A percentile compares a stretch with the other conserved stretches of the same genome.
These are phyloP conservation scores for Porodaedalea pini DNA, from an alignment of 1,284 basidiomycete species.

Conservation along the genomic window DNA sequence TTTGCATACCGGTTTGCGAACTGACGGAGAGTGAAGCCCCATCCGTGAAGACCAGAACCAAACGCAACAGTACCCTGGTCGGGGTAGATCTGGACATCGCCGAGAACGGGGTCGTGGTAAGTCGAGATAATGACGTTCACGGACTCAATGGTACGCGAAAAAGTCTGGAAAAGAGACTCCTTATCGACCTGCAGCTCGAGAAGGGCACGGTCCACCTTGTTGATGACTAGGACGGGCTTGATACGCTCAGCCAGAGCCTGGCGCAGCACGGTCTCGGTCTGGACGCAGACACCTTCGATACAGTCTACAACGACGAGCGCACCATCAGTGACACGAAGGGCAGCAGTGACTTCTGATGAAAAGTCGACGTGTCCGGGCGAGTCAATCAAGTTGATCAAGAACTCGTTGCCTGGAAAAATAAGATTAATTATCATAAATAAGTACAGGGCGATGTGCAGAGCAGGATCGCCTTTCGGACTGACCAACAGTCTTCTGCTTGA, in stretches of 20 bases:
- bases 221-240: slow-evolving; percentile 99
- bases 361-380: slow-evolving; percentile 99
- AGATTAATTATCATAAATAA: slow-evolving; percentile 15
- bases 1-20: slow-evolving; percentile 95
- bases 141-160: slow-evolving; percentile 95
- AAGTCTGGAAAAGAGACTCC: slow-evolving; percentile 97
- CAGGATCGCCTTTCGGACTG: slow-evolving; percentile 23
- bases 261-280: slow-evolving; percentile 99
- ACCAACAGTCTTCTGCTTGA: slow-evolving; percentile 95
- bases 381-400: slow-evolving; percentile 99
- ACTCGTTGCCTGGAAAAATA: slow-evolving; percentile 72
- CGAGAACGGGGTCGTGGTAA: slow-evolving; percentile 92
- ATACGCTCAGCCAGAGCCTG: slow-evolving; percentile 98
- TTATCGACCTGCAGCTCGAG: slow-evolving; percentile 98
- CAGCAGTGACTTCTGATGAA: slow-evolving; percentile 99
- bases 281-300: slow-evolving; percentile 99
- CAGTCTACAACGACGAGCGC: slow-evolving; percentile 99
- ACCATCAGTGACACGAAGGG: slow-evolving; percentile 99
- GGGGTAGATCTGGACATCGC: slow-evolving; percentile 99
- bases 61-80: slow-evolving; percentile 99
- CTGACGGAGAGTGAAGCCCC: slow-evolving; percentile 99
- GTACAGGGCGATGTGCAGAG: background rate
- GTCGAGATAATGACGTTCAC: slow-evolving; percentile 99
- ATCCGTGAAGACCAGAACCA: slow-evolving; percentile 99
- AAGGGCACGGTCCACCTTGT: slow-evolving; percentile 99